Conservation (phyloP, 306 rosid genomes). For the Glycine tomentella region DNA sequence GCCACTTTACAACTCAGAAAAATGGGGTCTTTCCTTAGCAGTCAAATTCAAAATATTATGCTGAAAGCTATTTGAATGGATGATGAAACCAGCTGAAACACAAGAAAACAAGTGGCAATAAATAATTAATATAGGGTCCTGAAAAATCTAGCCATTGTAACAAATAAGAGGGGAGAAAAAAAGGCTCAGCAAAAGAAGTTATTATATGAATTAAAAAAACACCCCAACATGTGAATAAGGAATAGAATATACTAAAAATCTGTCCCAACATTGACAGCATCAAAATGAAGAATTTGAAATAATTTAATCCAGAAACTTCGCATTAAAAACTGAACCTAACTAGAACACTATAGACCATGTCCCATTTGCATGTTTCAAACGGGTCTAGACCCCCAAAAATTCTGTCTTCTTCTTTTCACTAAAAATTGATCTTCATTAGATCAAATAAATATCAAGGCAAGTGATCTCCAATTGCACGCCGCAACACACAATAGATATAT, state of each 20-base stretch:
- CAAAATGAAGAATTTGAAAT: no score
- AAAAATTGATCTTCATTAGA: slow-evolving; percentile 44
- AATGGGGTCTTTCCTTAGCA: slow-evolving; percentile 38
- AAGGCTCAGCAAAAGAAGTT: neutral
- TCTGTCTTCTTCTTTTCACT: slow-evolving; percentile 40
- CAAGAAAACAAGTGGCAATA: slow-evolving; percentile 55
- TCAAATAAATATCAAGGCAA: slow-evolving; percentile 38
- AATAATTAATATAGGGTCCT: slow-evolving; percentile 49
- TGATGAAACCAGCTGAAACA: slow-evolving; percentile 62
- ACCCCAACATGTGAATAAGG: slow-evolving; percentile 58
- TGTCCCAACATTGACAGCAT: slow-evolving; percentile 32
- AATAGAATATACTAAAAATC: slow-evolving; percentile 57
- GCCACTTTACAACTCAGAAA: slow-evolving; percentile 60
- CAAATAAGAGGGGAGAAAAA: neutral
- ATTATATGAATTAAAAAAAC: slow-evolving; percentile 30
- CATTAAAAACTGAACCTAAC: slow-evolving; percentile 41
- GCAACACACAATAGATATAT: slow-evolving; percentile 1
- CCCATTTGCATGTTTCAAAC: slow-evolving; percentile 17
- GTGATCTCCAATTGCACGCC: slow-evolving; percentile 39
- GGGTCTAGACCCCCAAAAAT: neutral
- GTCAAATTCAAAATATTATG: slow-evolving; percentile 57
- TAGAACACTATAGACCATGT: slow-evolving; percentile 33
- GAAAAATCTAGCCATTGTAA: slow-evolving; percentile 53
- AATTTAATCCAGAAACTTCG: slow-evolving; percentile 42
- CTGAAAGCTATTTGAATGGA: slow-evolving; percentile 34